Evolutionary conservation across 805 yeast genomes (phyloP).

Genomic region (Schwanniomyces sp.): DNA sequence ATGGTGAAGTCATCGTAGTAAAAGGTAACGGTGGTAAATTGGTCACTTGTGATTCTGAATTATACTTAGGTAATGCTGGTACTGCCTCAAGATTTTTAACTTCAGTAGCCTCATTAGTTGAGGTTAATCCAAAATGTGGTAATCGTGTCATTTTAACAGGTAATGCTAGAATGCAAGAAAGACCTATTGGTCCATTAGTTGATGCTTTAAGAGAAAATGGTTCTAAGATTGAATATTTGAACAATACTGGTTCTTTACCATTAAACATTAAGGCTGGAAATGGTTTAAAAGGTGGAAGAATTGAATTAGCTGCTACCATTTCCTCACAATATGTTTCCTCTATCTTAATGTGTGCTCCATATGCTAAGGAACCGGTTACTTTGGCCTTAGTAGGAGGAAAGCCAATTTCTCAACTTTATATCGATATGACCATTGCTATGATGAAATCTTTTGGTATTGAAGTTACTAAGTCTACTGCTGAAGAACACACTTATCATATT

Average conservation of each 20-base stretch:
- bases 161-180: slow-evolving; percentile 93
- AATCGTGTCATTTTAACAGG: slow-evolving; percentile 75
- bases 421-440: slow-evolving; percentile 96
- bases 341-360: slow-evolving; percentile 95
- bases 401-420: slow-evolving; percentile 93
- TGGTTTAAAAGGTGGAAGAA: slow-evolving; percentile 84
- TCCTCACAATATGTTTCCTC: slow-evolving; percentile 98
- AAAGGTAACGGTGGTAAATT: slow-evolving; percentile 83
- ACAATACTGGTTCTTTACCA: slow-evolving; percentile 82
- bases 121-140: slow-evolving; percentile 30
- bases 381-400: slow-evolving; percentile 91
- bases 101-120: slow-evolving; percentile 84
- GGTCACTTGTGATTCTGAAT: slow-evolving; percentile 59
- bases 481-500: slow-evolving; percentile 83
- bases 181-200: slow-evolving; percentile 95
- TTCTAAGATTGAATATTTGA: slow-evolving; percentile 67
- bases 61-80: slow-evolving; percentile 96
- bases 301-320: slow-evolving; percentile 92
- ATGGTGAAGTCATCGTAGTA: slow-evolving; percentile 85
- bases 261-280: slow-evolving; percentile 66
- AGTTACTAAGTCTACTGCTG: slow-evolving; percentile 68
- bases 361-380: slow-evolving; percentile 85
- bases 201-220: slow-evolving; percentile 88
- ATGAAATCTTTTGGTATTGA: slow-evolving; percentile 86
- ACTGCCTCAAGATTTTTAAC: slow-evolving; percentile 96